phyloP scores from a whole-genome alignment of 495 filamentous ascomycete genomes.

The Podospora pseudopauciseta region DNA sequence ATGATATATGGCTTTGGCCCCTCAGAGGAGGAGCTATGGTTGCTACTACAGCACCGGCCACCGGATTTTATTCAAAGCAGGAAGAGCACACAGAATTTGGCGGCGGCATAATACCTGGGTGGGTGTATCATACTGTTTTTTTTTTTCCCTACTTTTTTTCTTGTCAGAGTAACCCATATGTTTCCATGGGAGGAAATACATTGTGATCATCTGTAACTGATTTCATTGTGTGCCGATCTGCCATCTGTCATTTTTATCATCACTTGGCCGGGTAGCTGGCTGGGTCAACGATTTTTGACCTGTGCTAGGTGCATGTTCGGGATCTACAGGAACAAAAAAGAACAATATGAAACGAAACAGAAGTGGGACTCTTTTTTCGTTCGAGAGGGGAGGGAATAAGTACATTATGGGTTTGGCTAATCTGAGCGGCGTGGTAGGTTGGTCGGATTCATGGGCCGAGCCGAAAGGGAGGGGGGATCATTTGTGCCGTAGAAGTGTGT shows the following conservation, averaged over 20 bases:
- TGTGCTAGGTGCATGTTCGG: neutral
- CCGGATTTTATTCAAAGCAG: too few relatives aligned
- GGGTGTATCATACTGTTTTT: too few relatives aligned
- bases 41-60: neutral
- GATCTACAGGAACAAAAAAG: neutral
- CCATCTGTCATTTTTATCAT: neutral
- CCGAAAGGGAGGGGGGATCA: neutral
- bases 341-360: neutral
- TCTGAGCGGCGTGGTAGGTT: neutral
- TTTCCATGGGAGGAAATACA: too few relatives aligned
- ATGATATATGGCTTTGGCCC: neutral
- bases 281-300: neutral
- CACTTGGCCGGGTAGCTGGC: too few relatives aligned
- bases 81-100: too few relatives aligned
- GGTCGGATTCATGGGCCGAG: slow-evolving; percentile 3
- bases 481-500: neutral
- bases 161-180: too few relatives aligned
- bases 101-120: too few relatives aligned
- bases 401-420: neutral
- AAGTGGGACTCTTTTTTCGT: slow-evolving; percentile 1
- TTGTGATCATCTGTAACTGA: too few relatives aligned
- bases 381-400: neutral
- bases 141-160: too few relatives aligned
- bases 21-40: neutral
- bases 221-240: neutral